phyloP scores from a whole-genome alignment of 257 asterid species.

The Primulina eburnea region DNA sequence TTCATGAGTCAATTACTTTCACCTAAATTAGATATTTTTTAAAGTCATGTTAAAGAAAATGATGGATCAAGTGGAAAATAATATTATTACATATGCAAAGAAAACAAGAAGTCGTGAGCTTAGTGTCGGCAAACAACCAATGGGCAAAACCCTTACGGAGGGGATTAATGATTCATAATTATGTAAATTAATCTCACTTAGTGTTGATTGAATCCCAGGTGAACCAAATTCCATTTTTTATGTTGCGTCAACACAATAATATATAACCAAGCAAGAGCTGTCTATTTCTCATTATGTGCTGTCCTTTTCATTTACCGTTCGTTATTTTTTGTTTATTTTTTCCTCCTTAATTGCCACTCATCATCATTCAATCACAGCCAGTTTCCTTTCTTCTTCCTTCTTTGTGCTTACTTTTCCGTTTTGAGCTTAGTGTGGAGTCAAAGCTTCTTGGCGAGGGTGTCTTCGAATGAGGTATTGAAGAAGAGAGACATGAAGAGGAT shows the following conservation, averaged over 20 bases:
- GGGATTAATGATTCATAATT: not conserved
- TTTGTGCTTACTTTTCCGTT: not conserved
- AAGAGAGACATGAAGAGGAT: conserved; percentile 75
- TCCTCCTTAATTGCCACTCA: conserved; percentile 1
- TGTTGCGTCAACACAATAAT: no score
- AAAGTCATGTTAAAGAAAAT: no score
- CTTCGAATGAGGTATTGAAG: conserved; percentile 38
- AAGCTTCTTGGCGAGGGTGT: not conserved
- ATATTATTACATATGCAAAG: no score
- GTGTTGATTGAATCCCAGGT: not conserved
- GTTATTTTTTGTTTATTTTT: not conserved
- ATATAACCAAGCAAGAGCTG: not conserved
- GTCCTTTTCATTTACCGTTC: not conserved
- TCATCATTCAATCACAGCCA: not conserved
- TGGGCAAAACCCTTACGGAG: not conserved
- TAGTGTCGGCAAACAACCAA: not conserved
- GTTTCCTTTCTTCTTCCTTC: not conserved
- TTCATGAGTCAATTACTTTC: no score
- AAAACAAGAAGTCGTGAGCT: no score
- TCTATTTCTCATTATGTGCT: not conserved
- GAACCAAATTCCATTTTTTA: not conserved
- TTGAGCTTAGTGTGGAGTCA: not conserved
- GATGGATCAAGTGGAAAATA: no score
- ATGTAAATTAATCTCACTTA: not conserved
- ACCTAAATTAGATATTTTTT: no score